phyloP scores from a whole-genome alignment of 257 asterid genomes.

The Ocimum tenuiflorum region DNA sequence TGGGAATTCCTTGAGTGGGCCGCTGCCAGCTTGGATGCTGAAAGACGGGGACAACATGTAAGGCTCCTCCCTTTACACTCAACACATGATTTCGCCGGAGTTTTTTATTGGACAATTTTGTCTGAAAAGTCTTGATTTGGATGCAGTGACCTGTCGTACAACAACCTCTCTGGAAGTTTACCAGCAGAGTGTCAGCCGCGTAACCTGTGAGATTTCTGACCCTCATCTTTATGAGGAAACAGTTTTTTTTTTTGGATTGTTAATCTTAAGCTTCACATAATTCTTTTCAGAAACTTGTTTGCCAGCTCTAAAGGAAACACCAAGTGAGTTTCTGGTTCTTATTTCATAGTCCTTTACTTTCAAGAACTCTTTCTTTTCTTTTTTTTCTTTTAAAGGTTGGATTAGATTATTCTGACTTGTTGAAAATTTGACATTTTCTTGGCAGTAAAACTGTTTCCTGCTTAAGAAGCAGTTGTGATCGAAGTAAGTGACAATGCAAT shows the following conservation, averaged over 20 bases:
- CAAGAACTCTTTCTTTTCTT: too few relatives aligned
- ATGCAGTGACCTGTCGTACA: slow-evolving; percentile 61
- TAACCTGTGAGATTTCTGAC: slow-evolving; percentile 37
- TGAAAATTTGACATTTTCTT: slow-evolving; percentile 10
- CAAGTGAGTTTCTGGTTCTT: slow-evolving; percentile 35
- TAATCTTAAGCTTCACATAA: slow-evolving; percentile 1
- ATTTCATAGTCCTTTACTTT: not conserved
- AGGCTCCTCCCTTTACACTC: not conserved
- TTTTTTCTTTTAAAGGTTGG: not conserved
- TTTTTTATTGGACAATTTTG: not conserved
- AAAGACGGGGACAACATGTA: slow-evolving; percentile 37
- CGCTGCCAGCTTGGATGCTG: slow-evolving; percentile 49
- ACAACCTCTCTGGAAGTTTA: slow-evolving; percentile 36
- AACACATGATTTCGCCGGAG: not conserved
- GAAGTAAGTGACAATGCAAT: slow-evolving; percentile 34
- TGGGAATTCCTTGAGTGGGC: slow-evolving; percentile 49
- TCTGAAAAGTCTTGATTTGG: slow-evolving; percentile 8
- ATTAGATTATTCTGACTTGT: slow-evolving; percentile 18
- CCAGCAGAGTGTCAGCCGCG: slow-evolving; percentile 31
- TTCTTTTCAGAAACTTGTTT: slow-evolving; percentile 48
- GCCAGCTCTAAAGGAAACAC: slow-evolving; percentile 48
- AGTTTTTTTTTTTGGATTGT: not conserved
- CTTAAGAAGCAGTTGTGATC: slow-evolving; percentile 34
- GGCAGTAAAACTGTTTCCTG: slow-evolving; percentile 50
- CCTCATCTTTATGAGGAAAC: not conserved